Conservation (phyloP, 2,329 filamentous ascomycete genomes). For the Colletotrichum paranaense region DNA sequence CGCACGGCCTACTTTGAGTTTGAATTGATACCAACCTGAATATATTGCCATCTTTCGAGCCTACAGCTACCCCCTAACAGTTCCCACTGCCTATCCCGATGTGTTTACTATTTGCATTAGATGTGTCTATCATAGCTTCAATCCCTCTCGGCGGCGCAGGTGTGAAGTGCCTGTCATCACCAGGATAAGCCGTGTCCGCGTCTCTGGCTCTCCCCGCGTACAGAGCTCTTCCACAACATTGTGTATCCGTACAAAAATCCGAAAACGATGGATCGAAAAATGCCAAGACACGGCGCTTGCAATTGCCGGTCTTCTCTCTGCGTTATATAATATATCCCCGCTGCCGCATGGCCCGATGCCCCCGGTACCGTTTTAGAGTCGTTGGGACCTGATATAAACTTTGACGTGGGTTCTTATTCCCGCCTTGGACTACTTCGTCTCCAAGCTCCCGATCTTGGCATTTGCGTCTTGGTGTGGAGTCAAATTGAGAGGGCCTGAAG, state of each 20-base stretch:
- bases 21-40: neutral
- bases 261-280: neutral
- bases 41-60: neutral
- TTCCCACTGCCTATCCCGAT: neutral
- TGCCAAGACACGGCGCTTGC: conserved; percentile 23
- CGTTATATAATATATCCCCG: neutral
- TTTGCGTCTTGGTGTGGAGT: no score
- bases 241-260: neutral
- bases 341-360: neutral
- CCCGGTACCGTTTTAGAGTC: neutral
- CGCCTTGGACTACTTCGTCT: no score
- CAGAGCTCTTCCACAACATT: neutral
- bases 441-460: no score
- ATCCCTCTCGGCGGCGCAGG: no score
- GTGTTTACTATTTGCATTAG: no score
- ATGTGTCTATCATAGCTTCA: no score
- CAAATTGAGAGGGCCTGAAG: no score
- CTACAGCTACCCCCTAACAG: neutral
- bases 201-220: neutral
- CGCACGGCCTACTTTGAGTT: neutral
- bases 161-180: neutral
- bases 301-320: neutral
- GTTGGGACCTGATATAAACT: neutral
- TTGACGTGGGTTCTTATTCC: no score
- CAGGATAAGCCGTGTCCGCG: neutral